phyloP scores from a whole-genome alignment of 2,329 filamentous ascomycete species.

The Penicillium brasilianum region DNA sequence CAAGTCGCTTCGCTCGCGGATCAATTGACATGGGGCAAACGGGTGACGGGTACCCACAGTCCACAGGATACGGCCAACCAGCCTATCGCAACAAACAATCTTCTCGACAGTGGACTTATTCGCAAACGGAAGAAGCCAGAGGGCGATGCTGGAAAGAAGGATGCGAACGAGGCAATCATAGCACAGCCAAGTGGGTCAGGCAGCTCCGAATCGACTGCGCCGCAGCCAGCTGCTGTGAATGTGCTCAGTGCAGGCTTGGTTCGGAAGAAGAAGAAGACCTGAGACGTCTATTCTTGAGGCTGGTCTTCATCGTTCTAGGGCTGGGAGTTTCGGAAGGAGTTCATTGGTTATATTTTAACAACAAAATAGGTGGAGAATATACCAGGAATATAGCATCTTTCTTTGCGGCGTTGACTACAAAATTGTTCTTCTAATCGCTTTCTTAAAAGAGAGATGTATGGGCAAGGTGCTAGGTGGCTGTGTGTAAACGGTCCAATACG shows the following conservation, averaged over 20 bases:
- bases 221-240: slow-evolving; percentile 38
- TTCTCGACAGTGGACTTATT: slow-evolving; percentile 39
- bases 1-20: slow-evolving; percentile 48
- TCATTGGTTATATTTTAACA: neutral
- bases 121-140: slow-evolving; percentile 47
- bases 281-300: neutral
- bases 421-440: neutral
- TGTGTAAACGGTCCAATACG: neutral
- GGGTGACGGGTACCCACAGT: slow-evolving; percentile 39
- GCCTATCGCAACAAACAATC: slow-evolving; percentile 25
- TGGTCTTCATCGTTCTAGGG: neutral
- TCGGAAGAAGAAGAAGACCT: slow-evolving; percentile 50
- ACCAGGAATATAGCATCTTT: neutral
- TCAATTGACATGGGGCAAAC: slow-evolving; percentile 43
- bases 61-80: slow-evolving; percentile 21
- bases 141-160: slow-evolving; percentile 19
- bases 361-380: neutral
- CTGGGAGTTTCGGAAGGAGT: neutral
- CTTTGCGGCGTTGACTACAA: too few relatives aligned
- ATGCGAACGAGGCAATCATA: slow-evolving; percentile 10
- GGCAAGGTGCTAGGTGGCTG: neutral
- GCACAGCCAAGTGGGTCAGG: slow-evolving; percentile 7
- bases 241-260: slow-evolving; percentile 46
- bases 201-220: slow-evolving; percentile 9
- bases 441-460: neutral